Evolutionary conservation across 2,329 filamentous ascomycete genomes (phyloP).

Genomic region (Cladosporium halotolerans): DNA sequence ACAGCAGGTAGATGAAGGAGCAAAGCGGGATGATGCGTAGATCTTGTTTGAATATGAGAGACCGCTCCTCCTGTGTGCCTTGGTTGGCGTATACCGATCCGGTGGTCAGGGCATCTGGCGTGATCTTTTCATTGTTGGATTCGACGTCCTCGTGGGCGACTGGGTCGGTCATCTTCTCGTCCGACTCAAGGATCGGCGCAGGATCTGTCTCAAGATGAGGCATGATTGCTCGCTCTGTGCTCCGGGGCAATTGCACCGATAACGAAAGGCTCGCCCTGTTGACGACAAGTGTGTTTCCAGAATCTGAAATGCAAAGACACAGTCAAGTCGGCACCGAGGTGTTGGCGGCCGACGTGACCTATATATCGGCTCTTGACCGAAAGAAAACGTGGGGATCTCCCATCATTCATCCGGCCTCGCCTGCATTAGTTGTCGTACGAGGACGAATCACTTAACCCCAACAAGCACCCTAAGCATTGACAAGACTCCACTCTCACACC

Average conservation of each 20-base stretch:
- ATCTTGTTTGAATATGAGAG: constrained; percentile 44
- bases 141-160: constrained; percentile 2
- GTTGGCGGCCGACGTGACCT: neutral
- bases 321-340: neutral
- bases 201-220: neutral
- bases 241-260: neutral
- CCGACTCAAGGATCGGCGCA: neutral
- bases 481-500: neutral
- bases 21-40: constrained; percentile 57
- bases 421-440: neutral
- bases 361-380: neutral
- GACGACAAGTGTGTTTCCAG: neutral
- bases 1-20: constrained; percentile 60
- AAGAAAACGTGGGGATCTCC: neutral
- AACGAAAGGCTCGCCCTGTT: neutral
- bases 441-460: neutral
- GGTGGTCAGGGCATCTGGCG: neutral
- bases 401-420: neutral
- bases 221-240: neutral
- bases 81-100: neutral
- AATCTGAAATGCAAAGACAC: neutral
- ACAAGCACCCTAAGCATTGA: neutral
- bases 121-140: constrained; percentile 6
- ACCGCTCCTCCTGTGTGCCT: constrained; percentile 9
- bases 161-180: neutral